Conservation (phyloP, 257 asterid genomes). For the Penstemon davidsonii region DNA sequence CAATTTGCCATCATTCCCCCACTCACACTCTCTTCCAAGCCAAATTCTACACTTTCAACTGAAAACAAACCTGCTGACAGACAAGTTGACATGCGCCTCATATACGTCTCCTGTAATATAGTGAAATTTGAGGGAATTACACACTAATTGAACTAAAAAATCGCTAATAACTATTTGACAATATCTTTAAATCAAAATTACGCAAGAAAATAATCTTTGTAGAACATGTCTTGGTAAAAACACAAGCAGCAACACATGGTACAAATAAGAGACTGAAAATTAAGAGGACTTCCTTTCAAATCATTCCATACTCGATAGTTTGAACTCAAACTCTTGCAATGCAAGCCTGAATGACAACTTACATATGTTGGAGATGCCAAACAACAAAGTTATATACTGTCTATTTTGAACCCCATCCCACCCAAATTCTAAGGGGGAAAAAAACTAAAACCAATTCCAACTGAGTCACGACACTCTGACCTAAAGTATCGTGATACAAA, state of each 20-base stretch:
- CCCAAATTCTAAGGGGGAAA: neutral
- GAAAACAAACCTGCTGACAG: constrained; percentile 74
- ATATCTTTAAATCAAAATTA: constrained; percentile 10
- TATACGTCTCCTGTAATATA: constrained; percentile 65
- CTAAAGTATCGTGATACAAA: neutral
- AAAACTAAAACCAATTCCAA: neutral
- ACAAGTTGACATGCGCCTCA: constrained; percentile 87
- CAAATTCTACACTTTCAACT: constrained; percentile 22
- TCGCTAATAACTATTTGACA: constrained; percentile 8
- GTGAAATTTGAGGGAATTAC: constrained; percentile 15
- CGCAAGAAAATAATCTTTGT: constrained; percentile 13
- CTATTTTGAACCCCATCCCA: neutral
- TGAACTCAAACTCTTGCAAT: neutral
- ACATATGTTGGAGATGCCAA: too few species aligned
- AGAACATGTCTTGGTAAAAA: constrained; percentile 7
- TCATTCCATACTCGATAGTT: neutral
- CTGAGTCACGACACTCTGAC: neutral
- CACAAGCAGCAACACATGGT: constrained; percentile 6
- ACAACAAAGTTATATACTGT: too few species aligned
- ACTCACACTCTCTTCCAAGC: constrained; percentile 2
- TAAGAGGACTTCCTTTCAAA: too few species aligned
- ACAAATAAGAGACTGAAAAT: neutral
- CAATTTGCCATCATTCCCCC: constrained; percentile 15
- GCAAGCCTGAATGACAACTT: too few species aligned
- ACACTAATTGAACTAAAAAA: constrained; percentile 19